Evolutionary conservation across 2,329 filamentous ascomycete species (phyloP).

Genomic region (Scedosporium minutisporum): DNA sequence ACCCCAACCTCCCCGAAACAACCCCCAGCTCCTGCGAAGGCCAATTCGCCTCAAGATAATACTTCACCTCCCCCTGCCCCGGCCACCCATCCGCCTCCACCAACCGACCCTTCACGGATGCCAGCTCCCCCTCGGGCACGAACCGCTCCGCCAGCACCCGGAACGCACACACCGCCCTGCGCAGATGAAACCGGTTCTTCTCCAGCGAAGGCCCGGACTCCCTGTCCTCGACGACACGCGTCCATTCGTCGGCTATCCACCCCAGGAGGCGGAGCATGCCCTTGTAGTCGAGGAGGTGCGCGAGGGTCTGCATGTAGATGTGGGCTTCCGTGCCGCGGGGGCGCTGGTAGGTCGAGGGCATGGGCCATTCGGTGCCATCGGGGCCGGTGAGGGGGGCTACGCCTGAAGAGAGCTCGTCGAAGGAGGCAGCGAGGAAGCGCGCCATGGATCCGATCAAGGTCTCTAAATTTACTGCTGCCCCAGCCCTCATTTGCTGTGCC

Average conservation of each 20-base stretch:
- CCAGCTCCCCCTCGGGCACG: slow-evolving; percentile 19
- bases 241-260: slow-evolving; percentile 48
- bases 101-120: slow-evolving; percentile 15
- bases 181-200: slow-evolving; percentile 19
- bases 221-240: slow-evolving; percentile 11
- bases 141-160: slow-evolving; percentile 36
- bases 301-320: slow-evolving; percentile 6
- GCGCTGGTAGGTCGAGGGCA: background rate
- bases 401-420: background rate
- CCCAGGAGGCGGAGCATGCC: slow-evolving; percentile 46
- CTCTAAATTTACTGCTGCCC: background rate
- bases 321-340: slow-evolving; percentile 1
- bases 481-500: background rate
- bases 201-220: slow-evolving; percentile 22
- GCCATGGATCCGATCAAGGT: background rate
- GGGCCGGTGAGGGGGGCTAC: background rate
- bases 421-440: background rate
- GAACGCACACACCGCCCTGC: slow-evolving; percentile 30
- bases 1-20: background rate
- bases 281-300: slow-evolving; percentile 35
- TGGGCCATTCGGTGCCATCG: background rate
- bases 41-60: slow-evolving; percentile 18
- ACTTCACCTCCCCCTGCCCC: slow-evolving; percentile 22
- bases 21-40: background rate
- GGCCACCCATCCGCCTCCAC: slow-evolving; percentile 27